phyloP scores from a whole-genome alignment of 2,329 filamentous ascomycete genomes.

The Xylariaceae sp. region DNA sequence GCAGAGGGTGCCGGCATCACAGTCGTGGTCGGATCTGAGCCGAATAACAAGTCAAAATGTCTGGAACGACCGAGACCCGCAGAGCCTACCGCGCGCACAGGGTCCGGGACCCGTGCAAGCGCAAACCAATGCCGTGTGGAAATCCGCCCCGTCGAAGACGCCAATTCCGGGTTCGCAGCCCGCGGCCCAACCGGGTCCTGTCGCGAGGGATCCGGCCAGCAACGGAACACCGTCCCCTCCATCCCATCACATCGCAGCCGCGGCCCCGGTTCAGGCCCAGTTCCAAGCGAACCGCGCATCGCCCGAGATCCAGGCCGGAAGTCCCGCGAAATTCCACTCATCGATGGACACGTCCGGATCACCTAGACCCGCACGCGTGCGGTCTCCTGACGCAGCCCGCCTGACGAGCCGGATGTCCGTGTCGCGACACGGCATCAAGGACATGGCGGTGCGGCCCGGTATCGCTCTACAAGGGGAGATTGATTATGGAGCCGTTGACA shows the following conservation, averaged over 20 bases:
- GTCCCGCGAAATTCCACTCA: neutral
- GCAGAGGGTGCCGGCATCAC: constrained; percentile 4
- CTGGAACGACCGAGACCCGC: constrained; percentile 6
- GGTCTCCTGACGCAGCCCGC: constrained; percentile 17
- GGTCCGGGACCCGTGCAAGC: constrained; percentile 10
- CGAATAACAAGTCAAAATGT: constrained; percentile 1
- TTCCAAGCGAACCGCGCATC: neutral
- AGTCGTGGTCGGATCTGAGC: neutral
- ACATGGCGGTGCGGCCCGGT: constrained; percentile 7
- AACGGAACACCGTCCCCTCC: constrained; percentile 6
- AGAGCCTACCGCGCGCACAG: constrained; percentile 2
- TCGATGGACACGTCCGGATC: constrained; percentile 8
- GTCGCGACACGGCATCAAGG: constrained; percentile 10
- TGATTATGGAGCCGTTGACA: constrained; percentile 15
- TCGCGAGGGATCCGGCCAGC: constrained; percentile 3
- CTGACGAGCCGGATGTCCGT: constrained; percentile 27
- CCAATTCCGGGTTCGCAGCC: constrained; percentile 16
- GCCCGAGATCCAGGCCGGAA: constrained; percentile 1
- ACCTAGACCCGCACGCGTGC: neutral
- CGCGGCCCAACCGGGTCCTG: neutral
- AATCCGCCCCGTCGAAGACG: constrained; percentile 19
- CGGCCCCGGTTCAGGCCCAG: neutral
- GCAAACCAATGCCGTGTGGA: constrained; percentile 22
- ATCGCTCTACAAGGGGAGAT: neutral
- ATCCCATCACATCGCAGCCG: constrained; percentile 2